Evolutionary conservation across 2,329 filamentous ascomycete species (phyloP).

Genomic region (Paraphaeosphaeria sporulosa): DNA sequence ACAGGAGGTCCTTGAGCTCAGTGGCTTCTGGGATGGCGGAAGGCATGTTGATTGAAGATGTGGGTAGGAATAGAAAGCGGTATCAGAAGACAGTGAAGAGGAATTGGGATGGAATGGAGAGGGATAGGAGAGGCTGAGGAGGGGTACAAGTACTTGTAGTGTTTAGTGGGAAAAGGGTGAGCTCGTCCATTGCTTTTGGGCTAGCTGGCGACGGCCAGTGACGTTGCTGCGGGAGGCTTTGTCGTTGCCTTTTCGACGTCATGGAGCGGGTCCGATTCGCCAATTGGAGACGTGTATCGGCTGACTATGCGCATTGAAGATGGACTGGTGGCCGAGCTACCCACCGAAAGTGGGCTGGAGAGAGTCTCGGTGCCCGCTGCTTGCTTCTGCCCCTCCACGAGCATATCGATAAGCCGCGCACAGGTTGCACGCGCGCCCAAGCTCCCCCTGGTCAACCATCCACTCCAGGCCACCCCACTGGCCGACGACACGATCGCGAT

Average conservation of each 20-base stretch:
- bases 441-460: neutral
- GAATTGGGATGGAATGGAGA: conserved; percentile 18
- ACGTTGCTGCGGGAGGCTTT: conserved; percentile 37
- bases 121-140: conserved; percentile 33
- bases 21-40: conserved; percentile 64
- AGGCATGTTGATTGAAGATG: conserved; percentile 58
- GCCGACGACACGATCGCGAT: conserved; percentile 1
- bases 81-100: conserved; percentile 21
- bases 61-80: conserved; percentile 20
- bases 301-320: conserved; percentile 26
- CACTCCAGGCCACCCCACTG: neutral
- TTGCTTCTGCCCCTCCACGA: conserved; percentile 4
- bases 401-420: conserved; percentile 6
- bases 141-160: conserved; percentile 45
- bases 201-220: conserved; percentile 39
- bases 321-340: conserved; percentile 12
- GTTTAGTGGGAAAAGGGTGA: conserved; percentile 29
- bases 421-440: neutral
- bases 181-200: conserved; percentile 27
- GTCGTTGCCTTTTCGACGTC: conserved; percentile 26
- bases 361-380: neutral
- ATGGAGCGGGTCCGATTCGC: conserved; percentile 26
- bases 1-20: conserved; percentile 64
- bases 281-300: conserved; percentile 30
- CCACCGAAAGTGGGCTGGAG: conserved; percentile 3